Base-by-base conservation (phyloP, 257 asterid genomes). In the Nicotiana paniculata region DNA sequence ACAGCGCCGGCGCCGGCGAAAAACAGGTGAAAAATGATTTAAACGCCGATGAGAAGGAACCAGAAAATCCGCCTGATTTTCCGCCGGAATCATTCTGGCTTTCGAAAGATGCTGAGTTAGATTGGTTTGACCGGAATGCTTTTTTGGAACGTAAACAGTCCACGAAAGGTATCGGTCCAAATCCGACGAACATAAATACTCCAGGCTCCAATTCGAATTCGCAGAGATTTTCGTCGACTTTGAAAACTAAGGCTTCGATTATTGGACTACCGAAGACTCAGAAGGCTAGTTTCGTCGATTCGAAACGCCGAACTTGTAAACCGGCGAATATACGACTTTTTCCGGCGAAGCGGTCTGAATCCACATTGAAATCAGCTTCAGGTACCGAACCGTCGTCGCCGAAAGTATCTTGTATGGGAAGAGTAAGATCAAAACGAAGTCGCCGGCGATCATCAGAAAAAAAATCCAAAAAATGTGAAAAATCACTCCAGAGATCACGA, bases 1-100 rank as follows among this genome's bases (percentile, higher is more conserved):
- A 33, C 59, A 61, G 18, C 62, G 86, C 32, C 54, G 90, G 65
- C 69, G 87, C 39, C 64, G 81, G 67, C 0, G 83, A 48, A 59
- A 84, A 57, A 3, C 9, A 39, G n/a, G 62, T 15, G 28, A 55
- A 82, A 7, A 15, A 83, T 15, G 83, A 87, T 2, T 68, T 77
- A 16, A 86, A 53, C 74, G 88, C 16, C 11, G 82, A 69, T 5
- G 77, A 77, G 11, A 51, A 77, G 33, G 87, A 63, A 24, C 79
- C 64, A 67, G 87, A 61, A 21, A 58, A 51, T 7, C 88, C 86
- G 39, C 86, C 91, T 6, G 95, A 92, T 74, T 82, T 86, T 1
- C 99, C 99, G 5, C 98, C 99, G 62, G 97, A 90, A 70, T 95
- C 99, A 1, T 95, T 93, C 88, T 93, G 97, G 96, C 88, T 95